Evolutionary conservation across 129 eudicot genomes (phyloP), one percentile per base, ranked within the genome.

Genomic region (Gnaphalium uliginosum): DNA sequence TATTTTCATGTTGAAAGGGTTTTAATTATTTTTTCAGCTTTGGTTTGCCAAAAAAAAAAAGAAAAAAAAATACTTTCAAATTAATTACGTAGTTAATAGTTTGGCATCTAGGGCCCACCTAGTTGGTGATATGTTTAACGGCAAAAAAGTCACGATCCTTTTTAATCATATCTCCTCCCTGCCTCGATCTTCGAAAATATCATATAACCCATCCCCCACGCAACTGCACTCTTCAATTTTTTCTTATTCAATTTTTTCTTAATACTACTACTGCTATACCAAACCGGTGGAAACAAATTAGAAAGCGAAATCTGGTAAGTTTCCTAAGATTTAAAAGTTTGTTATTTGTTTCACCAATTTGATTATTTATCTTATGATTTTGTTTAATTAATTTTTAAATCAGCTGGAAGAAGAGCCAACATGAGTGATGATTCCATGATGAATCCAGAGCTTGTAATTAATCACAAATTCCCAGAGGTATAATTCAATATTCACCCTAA

Each of bases 401-500:
- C 67, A 30, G 15, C 60, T 35, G 53, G 37, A 69, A 56, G 26
- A 21, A 53, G 46, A 78, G 41, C 63, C 41, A 29, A 14, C 59
- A 82, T 77, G 85, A 67, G 69, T 23, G 78, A 76, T 24, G 78
- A 54, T 69, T 46, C 78, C 18, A 0, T 32, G 43, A 71, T 82
- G 74, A 76, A 76, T 59, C 85, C 85, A 25, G 78, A 76, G 22
- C 85, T 82, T 51, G 65, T 82, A n/a, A 71, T 71, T 21, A 46
- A 60, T 57, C 67, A 82, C 69, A 65, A 76, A 39, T 82, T 82
- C 22, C 75, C 85, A 27, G 74, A 84, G 86, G 86, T 85, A 76
- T 43, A 22, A 10, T 0, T 2, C n/a, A 10, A 51, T 57, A 69
- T 68, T 24, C 32, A 56, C 27, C 58, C n/a, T 77, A 46, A 25